Evolutionary conservation across 441 rosid genomes (phyloP), one percentile per base, ranked within the genome.

Genomic region (Jatropha multifida): DNA sequence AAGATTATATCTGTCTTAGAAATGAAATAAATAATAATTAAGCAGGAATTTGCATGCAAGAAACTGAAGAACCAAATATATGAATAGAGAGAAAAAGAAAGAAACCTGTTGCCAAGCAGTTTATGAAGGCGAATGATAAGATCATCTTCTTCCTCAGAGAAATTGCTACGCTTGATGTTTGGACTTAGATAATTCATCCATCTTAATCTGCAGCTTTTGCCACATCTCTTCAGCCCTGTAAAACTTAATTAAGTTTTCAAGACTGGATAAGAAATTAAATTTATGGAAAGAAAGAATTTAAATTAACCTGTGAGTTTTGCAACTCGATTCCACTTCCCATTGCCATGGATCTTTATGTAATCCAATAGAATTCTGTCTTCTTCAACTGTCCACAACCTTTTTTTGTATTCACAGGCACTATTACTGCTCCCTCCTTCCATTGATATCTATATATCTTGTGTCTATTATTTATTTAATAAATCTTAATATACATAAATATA

Each of bases 141-240:
- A 75, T 91, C 91, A 56, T 91, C 89, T 85, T 91, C 93, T 82
- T 88, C 89, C 63, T 83, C 85, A 17, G 90, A 83, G 85, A 91
- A 89, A 73, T 77, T 71, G 27, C 89, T 93, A 58, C 85, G 84
- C 77, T 89, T 91, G 18, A 89, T 83, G 72, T 26, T 70, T 2
- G 96, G 96, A 76, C 88, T 86, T 15, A 87, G 81, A 79, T 90
- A 86, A 71, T 90, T 89, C 72, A 88, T 76, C 90, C 96, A 91
- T 72, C 96, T 85, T 55, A 89, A 71, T 58, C 96, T 83, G 83
- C 93, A 89, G 59, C 92, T 89, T 71, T 90, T 90, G 58, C 95
- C 91, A 52, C 91, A 74, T 73, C 93, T 88, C 74, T 86, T 86
- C 73, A 90, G 81, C 38, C 89, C 93, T 88, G 32, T 32, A 32